These are phyloP conservation scores for Psophocarpus tetragonolobus DNA, from an alignment of 306 rosid species.

Conservation along the genomic window DNA sequence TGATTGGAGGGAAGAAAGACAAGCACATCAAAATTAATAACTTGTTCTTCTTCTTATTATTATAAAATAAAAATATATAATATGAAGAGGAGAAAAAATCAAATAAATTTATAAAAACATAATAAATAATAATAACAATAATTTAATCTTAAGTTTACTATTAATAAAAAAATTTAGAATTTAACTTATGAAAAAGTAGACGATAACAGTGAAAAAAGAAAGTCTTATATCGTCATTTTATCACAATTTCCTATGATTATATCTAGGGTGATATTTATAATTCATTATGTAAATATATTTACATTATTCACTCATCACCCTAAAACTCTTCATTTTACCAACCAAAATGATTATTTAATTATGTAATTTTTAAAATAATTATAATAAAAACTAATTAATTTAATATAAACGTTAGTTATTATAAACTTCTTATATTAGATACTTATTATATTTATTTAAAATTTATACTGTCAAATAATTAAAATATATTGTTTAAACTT, in stretches of 20 bases:
- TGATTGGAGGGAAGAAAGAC: constrained; percentile 72
- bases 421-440: not conserved
- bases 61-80: not conserved
- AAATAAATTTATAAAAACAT: not conserved
- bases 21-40: constrained; percentile 35
- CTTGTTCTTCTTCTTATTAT: not conserved
- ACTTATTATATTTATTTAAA: not conserved
- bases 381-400: not conserved
- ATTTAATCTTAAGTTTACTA: no score
- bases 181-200: no score
- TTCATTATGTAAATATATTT: no score
- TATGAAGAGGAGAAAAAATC: not conserved
- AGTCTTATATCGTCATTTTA: no score
- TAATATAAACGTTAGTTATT: not conserved
- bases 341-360: not conserved
- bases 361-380: not conserved
- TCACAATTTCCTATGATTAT: no score
- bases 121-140: no score
- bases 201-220: no score
- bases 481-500: not conserved
- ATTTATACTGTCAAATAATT: not conserved
- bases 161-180: no score
- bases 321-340: not conserved
- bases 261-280: no score
- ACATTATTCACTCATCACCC: no score